These are phyloP conservation scores for Hypoxylon subgilvum DNA, from an alignment of 495 filamentous ascomycete species.

Conservation along the genomic window DNA sequence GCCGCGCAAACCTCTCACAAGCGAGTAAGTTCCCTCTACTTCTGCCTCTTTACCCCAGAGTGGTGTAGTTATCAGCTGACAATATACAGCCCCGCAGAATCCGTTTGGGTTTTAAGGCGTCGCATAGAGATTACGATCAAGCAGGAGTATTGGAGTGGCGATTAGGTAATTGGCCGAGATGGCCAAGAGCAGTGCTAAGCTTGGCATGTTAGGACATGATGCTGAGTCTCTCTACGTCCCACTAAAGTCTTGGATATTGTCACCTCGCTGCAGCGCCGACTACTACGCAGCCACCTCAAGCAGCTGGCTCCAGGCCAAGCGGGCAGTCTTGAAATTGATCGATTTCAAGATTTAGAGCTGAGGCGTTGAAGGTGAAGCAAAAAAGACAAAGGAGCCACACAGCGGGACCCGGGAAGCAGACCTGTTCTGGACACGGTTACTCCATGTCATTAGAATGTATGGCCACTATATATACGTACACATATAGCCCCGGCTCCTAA, in stretches of 20 bases:
- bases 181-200: too few relatives aligned
- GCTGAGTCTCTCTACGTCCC: too few relatives aligned
- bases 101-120: constrained; percentile 81
- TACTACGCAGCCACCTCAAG: too few relatives aligned
- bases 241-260: too few relatives aligned
- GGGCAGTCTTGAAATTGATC: too few relatives aligned
- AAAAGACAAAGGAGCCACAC: constrained; percentile 14
- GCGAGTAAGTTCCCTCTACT: constrained; percentile 78
- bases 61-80: constrained; percentile 8
- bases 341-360: too few relatives aligned
- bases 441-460: constrained; percentile 31
- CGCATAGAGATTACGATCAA: background rate
- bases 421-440: constrained; percentile 16
- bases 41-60: background rate
- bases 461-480: constrained; percentile 27
- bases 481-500: constrained; percentile 1
- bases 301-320: too few relatives aligned
- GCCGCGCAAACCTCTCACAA: constrained; percentile 85
- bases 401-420: constrained; percentile 16
- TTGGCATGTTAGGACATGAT: too few relatives aligned
- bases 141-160: too few relatives aligned
- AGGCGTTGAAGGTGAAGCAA: too few relatives aligned
- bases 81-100: constrained; percentile 76
- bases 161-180: too few relatives aligned
- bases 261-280: too few relatives aligned